Evolutionary conservation across 2,329 filamentous ascomycete genomes (phyloP), one percentile per base, ranked within the genome.

Genomic region (Aspergillus sp.): DNA sequence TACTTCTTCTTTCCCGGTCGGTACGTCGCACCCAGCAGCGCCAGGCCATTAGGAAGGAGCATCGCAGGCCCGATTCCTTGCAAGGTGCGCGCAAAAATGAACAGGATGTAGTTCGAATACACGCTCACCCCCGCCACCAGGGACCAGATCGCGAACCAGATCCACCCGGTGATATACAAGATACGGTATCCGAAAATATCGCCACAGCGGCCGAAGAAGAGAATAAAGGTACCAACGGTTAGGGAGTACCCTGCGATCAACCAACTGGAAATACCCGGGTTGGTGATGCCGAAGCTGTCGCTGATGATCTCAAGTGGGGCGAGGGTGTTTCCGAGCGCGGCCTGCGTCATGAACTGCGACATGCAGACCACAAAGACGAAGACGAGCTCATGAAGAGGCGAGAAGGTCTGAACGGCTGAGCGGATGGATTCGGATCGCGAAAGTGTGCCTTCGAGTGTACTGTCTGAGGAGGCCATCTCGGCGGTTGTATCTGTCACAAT

Each of bases 1-100:
- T 85, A 81, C 71, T 89, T 89, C 60, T 81, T 79, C 55, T 73
- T 76, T 0, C 87, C 87, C 0, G 84, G 84, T 0, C 79, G 74
- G 64, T 88, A 89, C 0, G 82, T 80, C 0, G 78, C 77, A 2
- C 86, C 87, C 0, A 90, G 72, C 12, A 91, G 78, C 2, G 87
- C 87, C 21, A 90, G 73, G 0, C 80, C 86, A 63, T 89, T 91
- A 0, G 89, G 88, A 23, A 90, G 76, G 10, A 82, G 75, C 36
- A 91, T 78, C 13, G 57, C 86, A 0, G 86, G 85, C 0, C 88
- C 89, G 6, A 79, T 67, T 3, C 76, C 85, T 63, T 88, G 85
- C 2, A 87, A 70, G 0, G 81, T 83, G 5, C 85, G 79, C n/a
- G 79, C 78, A 38, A 82, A 75, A 60, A 83, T 78, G 65, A 85